Evolutionary conservation across 2,329 filamentous ascomycete species (phyloP), one percentile per base, ranked within the genome.

Genomic region (Exophiala phaeomuriformis): DNA sequence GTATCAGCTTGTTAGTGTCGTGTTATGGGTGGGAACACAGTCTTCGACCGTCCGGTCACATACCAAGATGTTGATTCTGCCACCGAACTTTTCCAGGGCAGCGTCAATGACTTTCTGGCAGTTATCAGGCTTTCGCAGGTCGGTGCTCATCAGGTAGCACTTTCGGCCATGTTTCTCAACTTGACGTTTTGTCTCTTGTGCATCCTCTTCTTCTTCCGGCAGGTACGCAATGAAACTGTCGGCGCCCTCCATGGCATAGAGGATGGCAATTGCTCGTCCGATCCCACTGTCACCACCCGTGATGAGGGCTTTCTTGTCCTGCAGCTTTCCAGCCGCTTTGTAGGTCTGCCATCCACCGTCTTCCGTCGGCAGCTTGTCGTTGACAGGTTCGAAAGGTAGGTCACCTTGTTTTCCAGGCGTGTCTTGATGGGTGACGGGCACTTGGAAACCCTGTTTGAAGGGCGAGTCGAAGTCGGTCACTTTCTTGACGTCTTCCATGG

Each of bases 251-350:
- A 88, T 85, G 37, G 87, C 87, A 63, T 85, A 93, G 0, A 93
- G 75, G 10, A 91, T 77, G 1, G 88, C 86, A 1, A 84, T 80
- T 1, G 88, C 83, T 36, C 86, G 81, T 4, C 88, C 86, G 59
- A 93, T 91, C 1, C 88, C 87, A 4, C 80, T 84, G 68, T 91
- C 87, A 2, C 88, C 88, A 10, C 87, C 87, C 0, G 88, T 91
- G 64, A 93, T 91, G 53, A 93, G 70, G 5, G 87, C 86, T 55
- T 81, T 86, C 69, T 85, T 87, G 57, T 82, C 86, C 63, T 80
- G 70, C 4, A 93, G 79, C 71, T 93, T 94, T 46, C 82, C 83
- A 1, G 87, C 85, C 3, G 85, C 80, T 65, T 83, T 82, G 72
- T 93, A 91, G 45, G 77, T 78, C 63, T 86, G 80, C 62, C 80